phyloP scores from a whole-genome alignment of 805 yeast genomes.

The Saturnispora gosingensis region DNA sequence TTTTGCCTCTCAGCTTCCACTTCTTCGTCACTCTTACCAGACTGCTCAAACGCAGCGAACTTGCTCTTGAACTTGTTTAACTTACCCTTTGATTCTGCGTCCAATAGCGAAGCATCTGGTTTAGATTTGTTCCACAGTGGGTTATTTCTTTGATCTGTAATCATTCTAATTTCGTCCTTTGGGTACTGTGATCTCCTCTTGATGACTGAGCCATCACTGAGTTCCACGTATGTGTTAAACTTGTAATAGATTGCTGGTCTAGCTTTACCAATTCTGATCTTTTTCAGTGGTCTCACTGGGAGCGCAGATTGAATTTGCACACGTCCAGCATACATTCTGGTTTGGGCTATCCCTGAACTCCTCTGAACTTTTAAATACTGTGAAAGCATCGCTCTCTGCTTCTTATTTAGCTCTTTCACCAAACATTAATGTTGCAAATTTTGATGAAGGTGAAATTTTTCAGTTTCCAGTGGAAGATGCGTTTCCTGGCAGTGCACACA shows the following conservation, averaged over 20 bases:
- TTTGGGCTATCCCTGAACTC: conserved; percentile 1
- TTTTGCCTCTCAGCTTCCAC: conserved; percentile 17
- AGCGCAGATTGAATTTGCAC: conserved; percentile 22
- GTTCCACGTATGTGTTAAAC: conserved; percentile 81
- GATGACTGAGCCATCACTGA: conserved; percentile 90
- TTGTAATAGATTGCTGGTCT: conserved; percentile 90
- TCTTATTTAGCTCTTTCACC: background rate
- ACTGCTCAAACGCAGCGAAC: conserved; percentile 41
- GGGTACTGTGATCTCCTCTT: conserved; percentile 81
- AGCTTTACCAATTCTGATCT: conserved; percentile 70
- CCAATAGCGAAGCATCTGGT: conserved; percentile 62
- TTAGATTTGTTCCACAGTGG: conserved; percentile 85
- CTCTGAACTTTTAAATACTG: background rate
- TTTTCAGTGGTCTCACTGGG: conserved; percentile 51
- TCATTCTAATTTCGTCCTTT: conserved; percentile 72
- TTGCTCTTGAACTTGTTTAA: conserved; percentile 65
- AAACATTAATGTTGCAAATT: background rate
- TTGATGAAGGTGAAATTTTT: background rate
- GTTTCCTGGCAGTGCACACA: background rate
- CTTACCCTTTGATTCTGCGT: conserved; percentile 79
- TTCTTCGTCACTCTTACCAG: conserved; percentile 27
- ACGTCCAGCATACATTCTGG: conserved; percentile 25
- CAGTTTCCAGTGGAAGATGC: background rate
- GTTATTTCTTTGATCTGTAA: conserved; percentile 81
- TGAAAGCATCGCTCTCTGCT: background rate